Percentiles rank a stretch among this genome's conserved stretches.
Conservation (phyloP, 2,329 filamentous ascomycete genomes). For the Coniochaeta pulveracea region DNA sequence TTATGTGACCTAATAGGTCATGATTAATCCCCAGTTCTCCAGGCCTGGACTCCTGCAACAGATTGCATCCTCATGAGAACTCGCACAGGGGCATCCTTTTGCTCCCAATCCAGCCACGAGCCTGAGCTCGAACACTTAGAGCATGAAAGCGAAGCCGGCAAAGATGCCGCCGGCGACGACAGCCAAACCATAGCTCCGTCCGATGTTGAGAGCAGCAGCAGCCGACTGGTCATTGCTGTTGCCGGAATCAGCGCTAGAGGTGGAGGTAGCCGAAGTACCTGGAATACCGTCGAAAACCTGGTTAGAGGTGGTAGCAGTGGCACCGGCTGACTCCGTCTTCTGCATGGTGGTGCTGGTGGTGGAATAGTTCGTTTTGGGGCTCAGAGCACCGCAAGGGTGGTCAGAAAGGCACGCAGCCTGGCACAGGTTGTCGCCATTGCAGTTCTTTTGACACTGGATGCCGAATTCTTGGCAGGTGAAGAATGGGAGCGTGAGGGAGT, state of each 20-base stretch:
- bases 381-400: constrained; percentile 61
- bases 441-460: constrained; percentile 52
- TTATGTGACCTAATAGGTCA: too few species aligned
- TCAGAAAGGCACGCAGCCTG: constrained; percentile 48
- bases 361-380: constrained; percentile 48
- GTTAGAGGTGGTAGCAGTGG: constrained; percentile 20
- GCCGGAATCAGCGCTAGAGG: neutral
- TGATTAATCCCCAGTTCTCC: too few species aligned
- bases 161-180: constrained; percentile 14
- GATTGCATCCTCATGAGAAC: too few species aligned
- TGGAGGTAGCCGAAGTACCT: constrained; percentile 6
- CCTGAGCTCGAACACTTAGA: constrained; percentile 26
- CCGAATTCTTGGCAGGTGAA: constrained; percentile 64
- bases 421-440: constrained; percentile 47
- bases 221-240: constrained; percentile 6
- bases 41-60: too few species aligned
- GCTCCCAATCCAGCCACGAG: too few species aligned
- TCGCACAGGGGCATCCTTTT: too few species aligned
- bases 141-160: constrained; percentile 21
- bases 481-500: constrained; percentile 68
- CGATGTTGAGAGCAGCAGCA: constrained; percentile 19
- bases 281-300: constrained; percentile 24
- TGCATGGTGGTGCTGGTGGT: constrained; percentile 29
- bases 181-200: constrained; percentile 12
- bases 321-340: constrained; percentile 23